A percentile compares a stretch with the other conserved stretches of the same genome.
Evolutionary conservation across 208 protist genomes (phyloP).

Genomic region (Leishmania amazonensis): DNA sequence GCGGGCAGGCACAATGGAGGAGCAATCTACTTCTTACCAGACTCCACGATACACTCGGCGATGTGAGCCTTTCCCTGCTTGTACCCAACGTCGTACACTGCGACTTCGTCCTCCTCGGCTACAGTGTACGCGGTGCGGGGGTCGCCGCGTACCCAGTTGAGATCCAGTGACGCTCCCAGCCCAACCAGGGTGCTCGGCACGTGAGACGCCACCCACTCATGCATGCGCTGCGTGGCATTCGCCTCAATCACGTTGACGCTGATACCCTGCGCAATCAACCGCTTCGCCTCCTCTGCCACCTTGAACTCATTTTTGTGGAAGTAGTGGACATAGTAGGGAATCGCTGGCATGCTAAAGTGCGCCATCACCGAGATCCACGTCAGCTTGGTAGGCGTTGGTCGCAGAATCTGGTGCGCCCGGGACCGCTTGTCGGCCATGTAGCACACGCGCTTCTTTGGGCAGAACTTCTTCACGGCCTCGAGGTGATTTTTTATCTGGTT

Average conservation of each 20-base stretch:
- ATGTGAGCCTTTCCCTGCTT: too few species aligned
- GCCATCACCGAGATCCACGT: neutral
- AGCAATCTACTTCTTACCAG: neutral
- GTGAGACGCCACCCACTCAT: neutral
- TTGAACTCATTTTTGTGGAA: neutral
- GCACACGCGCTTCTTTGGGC: neutral
- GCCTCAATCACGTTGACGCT: neutral
- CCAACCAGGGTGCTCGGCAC: neutral
- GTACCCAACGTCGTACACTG: constrained; percentile 5
- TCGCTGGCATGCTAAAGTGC: neutral
- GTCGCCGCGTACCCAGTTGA: neutral
- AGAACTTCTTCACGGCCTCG: neutral
- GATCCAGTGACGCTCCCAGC: neutral
- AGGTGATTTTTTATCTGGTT: neutral
- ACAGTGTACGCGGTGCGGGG: neutral
- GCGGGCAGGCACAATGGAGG: neutral
- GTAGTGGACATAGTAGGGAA: constrained; percentile 5
- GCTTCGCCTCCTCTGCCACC: neutral
- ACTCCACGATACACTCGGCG: neutral
- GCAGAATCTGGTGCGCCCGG: neutral
- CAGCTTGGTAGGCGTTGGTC: neutral
- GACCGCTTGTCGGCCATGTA: neutral
- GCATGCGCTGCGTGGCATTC: neutral
- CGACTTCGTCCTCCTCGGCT: neutral
- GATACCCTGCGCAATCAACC: neutral